Evolutionary conservation across 768 basidiomycete genomes (phyloP), one percentile per base, ranked within the genome.

Genomic region (Suillus spraguei): DNA sequence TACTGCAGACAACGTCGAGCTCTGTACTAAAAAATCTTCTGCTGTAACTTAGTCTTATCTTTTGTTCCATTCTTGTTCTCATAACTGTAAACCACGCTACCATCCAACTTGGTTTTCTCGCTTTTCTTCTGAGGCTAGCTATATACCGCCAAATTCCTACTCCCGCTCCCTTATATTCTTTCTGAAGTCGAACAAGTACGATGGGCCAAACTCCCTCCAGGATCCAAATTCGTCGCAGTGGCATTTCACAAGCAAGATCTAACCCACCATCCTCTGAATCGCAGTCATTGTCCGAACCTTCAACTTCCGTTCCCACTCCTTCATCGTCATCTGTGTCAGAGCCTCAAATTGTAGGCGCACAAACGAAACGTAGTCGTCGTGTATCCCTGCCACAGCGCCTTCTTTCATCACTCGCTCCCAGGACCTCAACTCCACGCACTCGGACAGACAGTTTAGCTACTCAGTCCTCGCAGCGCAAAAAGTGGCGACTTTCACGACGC

Each of bases 381-480:
- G 63, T 69, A 63, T 56, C 74, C 7, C 69, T 80, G 4, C 75
- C 79, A 5, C 78, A 67, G 53, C 79, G 76, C 59, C 69, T 82
- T 50, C 54, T 75, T 70, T 63, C 78, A 63, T 65, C 69, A 67
- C 44, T 76, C 70, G 67, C 77, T 22, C 33, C 17, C 60, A 13
- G 28, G 41, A 42, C 41, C 33, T 53, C 52, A 52, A 56, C 33
- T 59, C 61, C 5, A 65, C 64, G 39, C 62, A 60, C 67, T 66
- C 61, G 17, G 62, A 68, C 60, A 63, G 60, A 62, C 44, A 54
- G 50, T 59, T 42, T 39, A 24, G 41, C 50, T 50, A 24, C 42
- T 52, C 50, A 60, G 61, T 33, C 54, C 38, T 56, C 60, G 47
- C 38, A 59, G 33, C 68, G 72, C 47, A 76, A 72, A 53, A 66